A percentile compares a stretch with the other conserved stretches of the same genome.
These are phyloP conservation scores for Dovyalis caffra DNA, from an alignment of 345 rosid species.

Conservation along the genomic window DNA sequence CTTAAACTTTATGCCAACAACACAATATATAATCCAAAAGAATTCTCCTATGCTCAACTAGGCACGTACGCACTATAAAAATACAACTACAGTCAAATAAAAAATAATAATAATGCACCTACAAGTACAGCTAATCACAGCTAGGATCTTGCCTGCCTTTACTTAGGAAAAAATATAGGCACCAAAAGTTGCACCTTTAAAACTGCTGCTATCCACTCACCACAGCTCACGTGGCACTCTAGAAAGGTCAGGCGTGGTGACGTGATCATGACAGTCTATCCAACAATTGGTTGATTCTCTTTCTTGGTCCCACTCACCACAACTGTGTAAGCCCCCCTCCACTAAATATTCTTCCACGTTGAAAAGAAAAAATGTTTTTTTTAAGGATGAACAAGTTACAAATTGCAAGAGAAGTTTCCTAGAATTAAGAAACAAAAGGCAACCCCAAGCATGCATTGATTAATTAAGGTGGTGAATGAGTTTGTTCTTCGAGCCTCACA, in stretches of 20 bases:
- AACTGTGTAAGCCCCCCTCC: too few relatives aligned
- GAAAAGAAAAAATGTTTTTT: too few relatives aligned
- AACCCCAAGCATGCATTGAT: too few relatives aligned
- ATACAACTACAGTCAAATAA: neutral
- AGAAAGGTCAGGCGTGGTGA: neutral
- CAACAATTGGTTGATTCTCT: neutral
- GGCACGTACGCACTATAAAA: neutral
- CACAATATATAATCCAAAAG: neutral
- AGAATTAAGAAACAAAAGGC: too few relatives aligned
- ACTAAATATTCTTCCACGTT: too few relatives aligned
- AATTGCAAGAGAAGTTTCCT: neutral
- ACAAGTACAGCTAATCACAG: conserved; percentile 11
- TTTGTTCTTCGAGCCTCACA: too few relatives aligned
- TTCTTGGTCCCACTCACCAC: conserved; percentile 9
- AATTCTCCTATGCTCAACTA: neutral
- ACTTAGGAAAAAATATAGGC: neutral
- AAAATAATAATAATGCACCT: neutral
- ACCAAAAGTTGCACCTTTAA: neutral
- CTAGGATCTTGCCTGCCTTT: neutral
- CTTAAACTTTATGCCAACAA: too few relatives aligned
- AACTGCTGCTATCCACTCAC: neutral
- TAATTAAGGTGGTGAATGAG: too few relatives aligned
- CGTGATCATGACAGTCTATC: conserved; percentile 17
- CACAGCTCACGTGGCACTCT: conserved; percentile 15
- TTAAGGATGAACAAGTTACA: too few relatives aligned